Evolutionary conservation across 2,329 filamentous ascomycete genomes (phyloP).

Genomic region (Microdochium trichocladiopsis): DNA sequence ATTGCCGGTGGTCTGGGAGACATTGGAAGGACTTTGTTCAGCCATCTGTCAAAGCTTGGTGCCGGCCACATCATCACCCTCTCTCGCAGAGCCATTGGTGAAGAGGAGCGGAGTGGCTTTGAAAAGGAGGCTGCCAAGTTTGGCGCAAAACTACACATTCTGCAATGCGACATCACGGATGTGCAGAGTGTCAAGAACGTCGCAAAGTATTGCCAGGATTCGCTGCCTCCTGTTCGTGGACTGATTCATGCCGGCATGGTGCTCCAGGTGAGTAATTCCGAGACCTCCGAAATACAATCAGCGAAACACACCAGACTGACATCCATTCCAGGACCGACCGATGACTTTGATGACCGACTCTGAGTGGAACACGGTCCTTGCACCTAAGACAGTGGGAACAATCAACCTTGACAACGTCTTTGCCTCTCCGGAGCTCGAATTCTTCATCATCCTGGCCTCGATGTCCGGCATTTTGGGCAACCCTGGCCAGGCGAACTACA

Average conservation of each 20-base stretch:
- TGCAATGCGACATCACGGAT: slow-evolving; percentile 10
- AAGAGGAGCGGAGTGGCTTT: slow-evolving; percentile 7
- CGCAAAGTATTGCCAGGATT: no score
- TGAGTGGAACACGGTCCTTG: slow-evolving; percentile 1
- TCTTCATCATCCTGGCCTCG: slow-evolving; percentile 24
- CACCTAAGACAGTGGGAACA: slow-evolving; percentile 19
- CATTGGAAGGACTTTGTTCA: slow-evolving; percentile 21
- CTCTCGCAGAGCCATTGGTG: slow-evolving; percentile 15
- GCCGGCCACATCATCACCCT: slow-evolving; percentile 22
- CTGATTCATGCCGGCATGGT: slow-evolving; percentile 22
- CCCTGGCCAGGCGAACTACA: slow-evolving; percentile 26
- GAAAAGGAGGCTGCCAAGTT: slow-evolving; percentile 7
- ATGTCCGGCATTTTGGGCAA: slow-evolving; percentile 19
- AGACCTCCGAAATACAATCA: no score
- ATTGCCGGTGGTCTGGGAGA: slow-evolving; percentile 19
- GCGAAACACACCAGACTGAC: no score
- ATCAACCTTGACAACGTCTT: slow-evolving; percentile 28
- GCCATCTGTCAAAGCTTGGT: slow-evolving; percentile 22
- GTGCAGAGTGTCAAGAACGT: slow-evolving; percentile 9
- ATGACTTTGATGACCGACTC: slow-evolving; percentile 1
- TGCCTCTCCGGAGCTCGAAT: slow-evolving; percentile 20
- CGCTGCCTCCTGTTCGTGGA: slow-evolving; percentile 13
- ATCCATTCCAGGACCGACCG: slow-evolving; percentile 7
- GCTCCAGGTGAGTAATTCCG: slow-evolving; percentile 1
- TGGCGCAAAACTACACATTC: slow-evolving; percentile 10